Base-by-base conservation (phyloP, 192 early-diverging fungal genomes). In the Blastocladiella britannica region DNA sequence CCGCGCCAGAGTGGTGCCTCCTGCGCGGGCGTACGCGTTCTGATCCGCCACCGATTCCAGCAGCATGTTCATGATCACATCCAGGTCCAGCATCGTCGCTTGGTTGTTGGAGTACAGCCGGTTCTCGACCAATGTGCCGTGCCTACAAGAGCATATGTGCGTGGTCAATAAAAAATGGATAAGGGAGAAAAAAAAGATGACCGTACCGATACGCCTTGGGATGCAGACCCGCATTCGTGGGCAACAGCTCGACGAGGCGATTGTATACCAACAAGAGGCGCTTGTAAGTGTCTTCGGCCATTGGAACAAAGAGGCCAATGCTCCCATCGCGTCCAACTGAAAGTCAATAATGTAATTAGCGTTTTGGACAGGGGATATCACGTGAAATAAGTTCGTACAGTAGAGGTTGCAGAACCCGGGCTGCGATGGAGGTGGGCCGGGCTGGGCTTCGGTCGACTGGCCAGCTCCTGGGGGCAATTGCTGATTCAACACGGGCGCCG, bases 211-310 rank as follows among this genome's bases (percentile, higher is more conserved):
- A 47, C 15, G 37, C 37, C 15, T 47, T 47, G 37, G 37, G 37
- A 20, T 47, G 37, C 37, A 47, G 37, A 2, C 15, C 37, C 15
- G 37, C 37, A 20, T 9, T 20, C 9, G 37, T 47, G 15, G 37
- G 37, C 2, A 47, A 20, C 37, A 6, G n/a, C 37, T 47, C 37
- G 37, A 9, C 12, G 15, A 47, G 12, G 37, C 37, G 83, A n/a
- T 82, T 72, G 59, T 87, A 86, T 20, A 99, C 65, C 1, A 82
- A 78, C 29, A 82, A 80, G 26, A 95, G 64, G 23, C 95, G 80
- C 69, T 93, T 95, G 66, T 85, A 97, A 25, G 85, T 76, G 65
- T 86, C 92, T 65, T 99, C 95, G 0, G 88, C 76, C 25, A 95
- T 74, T 20, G 91, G 87, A 0, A 80, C 72, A 25, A 88, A 61